Conservation (phyloP, 371 early-diverging fungal species). For the Apophysomyces trapeziformis region DNA sequence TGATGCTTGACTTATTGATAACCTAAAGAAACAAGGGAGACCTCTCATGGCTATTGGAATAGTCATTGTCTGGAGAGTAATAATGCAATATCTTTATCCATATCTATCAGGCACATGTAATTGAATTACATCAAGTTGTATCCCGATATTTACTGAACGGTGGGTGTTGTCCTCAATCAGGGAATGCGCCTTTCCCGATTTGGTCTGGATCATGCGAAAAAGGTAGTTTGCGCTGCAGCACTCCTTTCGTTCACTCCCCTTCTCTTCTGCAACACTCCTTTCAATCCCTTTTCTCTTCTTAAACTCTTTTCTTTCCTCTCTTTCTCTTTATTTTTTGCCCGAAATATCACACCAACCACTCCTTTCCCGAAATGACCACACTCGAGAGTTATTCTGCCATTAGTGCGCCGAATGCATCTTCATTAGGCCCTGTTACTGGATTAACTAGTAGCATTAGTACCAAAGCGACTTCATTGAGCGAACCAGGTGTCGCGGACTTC, state of each 20-base stretch:
- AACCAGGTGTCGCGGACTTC: conserved; percentile 22
- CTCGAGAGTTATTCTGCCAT: conserved; percentile 21
- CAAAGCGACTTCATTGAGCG: conserved; percentile 5
- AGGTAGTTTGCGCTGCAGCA: conserved; percentile 5
- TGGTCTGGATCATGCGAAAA: conserved; percentile 9
- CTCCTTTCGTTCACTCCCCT: conserved; percentile 1
- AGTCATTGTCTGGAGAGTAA: too few relatives aligned
- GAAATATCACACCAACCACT: not conserved
- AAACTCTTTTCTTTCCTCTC: conserved; percentile 1
- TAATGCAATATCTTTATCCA: too few relatives aligned
- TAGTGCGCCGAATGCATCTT: conserved; percentile 13
- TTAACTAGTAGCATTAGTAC: conserved; percentile 10
- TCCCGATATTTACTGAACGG: not conserved
- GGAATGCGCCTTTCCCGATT: not conserved
- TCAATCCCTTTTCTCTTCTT: conserved; percentile 4
- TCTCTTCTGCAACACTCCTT: conserved; percentile 8
- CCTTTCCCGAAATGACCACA: conserved; percentile 12
- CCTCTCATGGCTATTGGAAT: too few relatives aligned
- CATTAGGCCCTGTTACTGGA: conserved; percentile 6
- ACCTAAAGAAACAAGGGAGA: too few relatives aligned
- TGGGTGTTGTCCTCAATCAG: not conserved
- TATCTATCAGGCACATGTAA: too few relatives aligned
- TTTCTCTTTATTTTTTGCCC: conserved; percentile 1
- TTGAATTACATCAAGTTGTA: too few relatives aligned
- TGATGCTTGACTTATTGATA: too few relatives aligned